Conservation (phyloP, 805 yeast genomes). For the Metschnikowia peoriensis region DNA sequence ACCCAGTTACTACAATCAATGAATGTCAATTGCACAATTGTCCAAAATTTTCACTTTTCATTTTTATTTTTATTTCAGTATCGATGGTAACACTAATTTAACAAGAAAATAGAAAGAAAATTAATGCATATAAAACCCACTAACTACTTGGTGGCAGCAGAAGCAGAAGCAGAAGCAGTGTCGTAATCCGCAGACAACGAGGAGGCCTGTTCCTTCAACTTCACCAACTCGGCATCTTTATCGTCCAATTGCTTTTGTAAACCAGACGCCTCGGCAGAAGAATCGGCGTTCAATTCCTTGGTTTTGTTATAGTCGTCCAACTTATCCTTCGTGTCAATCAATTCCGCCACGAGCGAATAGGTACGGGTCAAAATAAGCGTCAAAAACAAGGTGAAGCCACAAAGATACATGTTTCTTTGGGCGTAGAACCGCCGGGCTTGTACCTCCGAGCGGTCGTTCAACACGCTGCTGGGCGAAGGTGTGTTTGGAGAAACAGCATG, state of each 20-base stretch:
- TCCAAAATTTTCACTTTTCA: no score
- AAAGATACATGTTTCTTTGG: conserved; percentile 92
- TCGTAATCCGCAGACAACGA: conserved; percentile 66
- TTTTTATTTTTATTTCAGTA: no score
- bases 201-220: conserved; percentile 70
- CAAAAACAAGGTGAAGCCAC: conserved; percentile 92
- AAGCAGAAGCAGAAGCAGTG: conserved; percentile 18
- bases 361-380: conserved; percentile 85
- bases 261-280: conserved; percentile 39
- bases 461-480: conserved; percentile 16
- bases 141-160: conserved; percentile 16
- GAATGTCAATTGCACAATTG: no score
- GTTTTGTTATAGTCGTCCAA: conserved; percentile 38
- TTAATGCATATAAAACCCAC: no score
- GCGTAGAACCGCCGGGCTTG: conserved; percentile 92
- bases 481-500: conserved; percentile 28
- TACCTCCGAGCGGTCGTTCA: conserved; percentile 71
- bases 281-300: conserved; percentile 20
- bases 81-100: no score
- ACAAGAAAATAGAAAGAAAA: no score
- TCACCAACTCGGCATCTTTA: conserved; percentile 63
- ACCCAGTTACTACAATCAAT: no score
- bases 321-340: conserved; percentile 62
- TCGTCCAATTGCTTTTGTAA: conserved; percentile 47
- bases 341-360: conserved; percentile 72